Evolutionary conservation across 2,329 filamentous ascomycete species (phyloP).

Genomic region (Camptophora hylomeconis): DNA sequence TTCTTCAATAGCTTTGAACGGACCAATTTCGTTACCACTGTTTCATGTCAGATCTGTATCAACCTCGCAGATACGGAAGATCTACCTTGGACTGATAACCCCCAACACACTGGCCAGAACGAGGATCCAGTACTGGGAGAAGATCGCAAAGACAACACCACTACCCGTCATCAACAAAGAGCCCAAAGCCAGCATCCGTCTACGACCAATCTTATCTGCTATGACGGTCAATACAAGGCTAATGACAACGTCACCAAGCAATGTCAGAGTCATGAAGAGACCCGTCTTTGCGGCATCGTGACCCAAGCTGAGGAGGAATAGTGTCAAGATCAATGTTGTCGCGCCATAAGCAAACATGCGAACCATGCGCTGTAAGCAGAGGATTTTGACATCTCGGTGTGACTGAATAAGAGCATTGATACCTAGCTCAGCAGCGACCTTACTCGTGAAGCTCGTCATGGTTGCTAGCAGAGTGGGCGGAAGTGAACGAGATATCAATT

Average conservation of each 20-base stretch:
- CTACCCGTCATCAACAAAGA: conserved; percentile 44
- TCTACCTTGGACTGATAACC: conserved; percentile 42
- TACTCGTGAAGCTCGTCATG: no score
- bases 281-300: conserved; percentile 47
- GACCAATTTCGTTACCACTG: conserved; percentile 50
- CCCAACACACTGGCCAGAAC: conserved; percentile 46
- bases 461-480: no score
- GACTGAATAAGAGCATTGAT: conserved; percentile 8
- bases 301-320: conserved; percentile 43
- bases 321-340: conserved; percentile 46
- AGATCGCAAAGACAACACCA: conserved; percentile 41
- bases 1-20: conserved; percentile 55
- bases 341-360: conserved; percentile 52
- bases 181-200: conserved; percentile 40
- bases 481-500: no score
- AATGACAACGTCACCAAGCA: conserved; percentile 47
- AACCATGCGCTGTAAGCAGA: conserved; percentile 28
- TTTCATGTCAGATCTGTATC: conserved; percentile 1
- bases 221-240: conserved; percentile 46
- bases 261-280: conserved; percentile 51
- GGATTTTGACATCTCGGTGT: conserved; percentile 23
- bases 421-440: no score
- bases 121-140: conserved; percentile 47
- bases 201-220: conserved; percentile 45
- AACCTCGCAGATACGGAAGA: not conserved